Conservation (phyloP, 2,329 filamentous ascomycete genomes). For the Exophiala calicioides region DNA sequence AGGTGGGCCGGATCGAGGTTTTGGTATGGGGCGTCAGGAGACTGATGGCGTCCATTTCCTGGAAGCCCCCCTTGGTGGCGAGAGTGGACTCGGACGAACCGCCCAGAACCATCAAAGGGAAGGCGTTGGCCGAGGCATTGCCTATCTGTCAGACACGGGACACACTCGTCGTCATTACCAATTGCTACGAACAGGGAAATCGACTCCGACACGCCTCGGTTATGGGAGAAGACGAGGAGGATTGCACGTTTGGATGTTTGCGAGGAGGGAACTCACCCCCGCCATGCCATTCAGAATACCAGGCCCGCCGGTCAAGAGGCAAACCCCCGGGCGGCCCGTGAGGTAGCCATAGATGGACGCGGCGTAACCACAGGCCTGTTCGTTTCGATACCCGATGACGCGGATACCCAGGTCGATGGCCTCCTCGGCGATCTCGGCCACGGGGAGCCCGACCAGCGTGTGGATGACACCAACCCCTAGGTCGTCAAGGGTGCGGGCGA, state of each 20-base stretch:
- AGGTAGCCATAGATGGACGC: slow-evolving; percentile 61
- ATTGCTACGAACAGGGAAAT: too few species aligned
- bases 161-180: neutral
- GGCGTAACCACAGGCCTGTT: slow-evolving; percentile 61
- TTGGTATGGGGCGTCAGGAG: slow-evolving; percentile 57
- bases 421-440: slow-evolving; percentile 60
- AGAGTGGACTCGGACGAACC: slow-evolving; percentile 56
- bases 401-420: slow-evolving; percentile 58
- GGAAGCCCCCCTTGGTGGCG: slow-evolving; percentile 57
- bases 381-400: slow-evolving; percentile 61
- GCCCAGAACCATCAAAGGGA: slow-evolving; percentile 56
- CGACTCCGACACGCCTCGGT: too few species aligned
- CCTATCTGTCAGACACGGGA: slow-evolving; percentile 39
- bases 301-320: slow-evolving; percentile 60
- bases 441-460: slow-evolving; percentile 57
- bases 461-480: slow-evolving; percentile 55
- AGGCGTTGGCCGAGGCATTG: slow-evolving; percentile 57
- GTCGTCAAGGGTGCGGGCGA: slow-evolving; percentile 51
- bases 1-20: slow-evolving; percentile 49
- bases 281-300: slow-evolving; percentile 61
- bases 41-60: slow-evolving; percentile 58
- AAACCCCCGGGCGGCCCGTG: slow-evolving; percentile 58
- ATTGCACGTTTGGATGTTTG: too few species aligned
- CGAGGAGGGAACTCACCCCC: too few species aligned
- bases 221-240: slow-evolving; percentile 10